Percentiles rank a stretch among this genome's conserved stretches.
Conservation (phyloP, 129 eudicot genomes). For the Flaveria bidentis region DNA sequence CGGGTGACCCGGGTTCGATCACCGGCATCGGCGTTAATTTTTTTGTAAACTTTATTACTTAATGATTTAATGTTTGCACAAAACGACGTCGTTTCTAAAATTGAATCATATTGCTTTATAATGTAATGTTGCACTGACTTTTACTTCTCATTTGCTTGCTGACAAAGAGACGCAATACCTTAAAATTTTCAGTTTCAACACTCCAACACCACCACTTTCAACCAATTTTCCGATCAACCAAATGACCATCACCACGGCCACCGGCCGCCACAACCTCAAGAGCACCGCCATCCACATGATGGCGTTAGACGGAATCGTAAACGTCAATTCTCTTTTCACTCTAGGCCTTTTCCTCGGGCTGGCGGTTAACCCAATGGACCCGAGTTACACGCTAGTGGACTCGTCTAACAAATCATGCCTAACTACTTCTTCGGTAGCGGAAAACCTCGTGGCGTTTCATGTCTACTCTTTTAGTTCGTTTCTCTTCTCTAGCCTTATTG, state of each 20-base stretch:
- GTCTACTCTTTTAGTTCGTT: conserved; percentile 72
- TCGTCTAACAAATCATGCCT: conserved; percentile 33
- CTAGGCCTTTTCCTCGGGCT: conserved; percentile 67
- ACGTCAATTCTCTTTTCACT: conserved; percentile 70
- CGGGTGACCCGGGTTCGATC: conserved; percentile 98
- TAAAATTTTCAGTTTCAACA: conserved; percentile 1
- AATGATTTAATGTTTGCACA: too few relatives aligned
- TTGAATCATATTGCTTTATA: background rate
- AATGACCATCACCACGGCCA: conserved; percentile 15
- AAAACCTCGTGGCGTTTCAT: conserved; percentile 48
- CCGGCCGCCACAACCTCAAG: conserved; percentile 21
- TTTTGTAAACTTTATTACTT: too few relatives aligned
- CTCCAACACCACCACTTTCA: conserved; percentile 20
- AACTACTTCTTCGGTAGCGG: conserved; percentile 39
- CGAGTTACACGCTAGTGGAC: conserved; percentile 47
- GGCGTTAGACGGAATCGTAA: conserved; percentile 73
- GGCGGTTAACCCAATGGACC: conserved; percentile 47
- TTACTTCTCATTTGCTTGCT: conserved; percentile 41
- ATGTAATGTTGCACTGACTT: conserved; percentile 16
- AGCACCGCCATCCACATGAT: conserved; percentile 61
- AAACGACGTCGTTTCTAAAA: background rate
- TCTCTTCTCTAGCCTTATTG: conserved; percentile 64
- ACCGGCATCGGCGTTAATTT: conserved; percentile 76
- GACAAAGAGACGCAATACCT: conserved; percentile 24
- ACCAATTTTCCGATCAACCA: conserved; percentile 15